Evolutionary conservation across 2,329 filamentous ascomycete genomes (phyloP).

Genomic region (Biscogniauxia sp.): DNA sequence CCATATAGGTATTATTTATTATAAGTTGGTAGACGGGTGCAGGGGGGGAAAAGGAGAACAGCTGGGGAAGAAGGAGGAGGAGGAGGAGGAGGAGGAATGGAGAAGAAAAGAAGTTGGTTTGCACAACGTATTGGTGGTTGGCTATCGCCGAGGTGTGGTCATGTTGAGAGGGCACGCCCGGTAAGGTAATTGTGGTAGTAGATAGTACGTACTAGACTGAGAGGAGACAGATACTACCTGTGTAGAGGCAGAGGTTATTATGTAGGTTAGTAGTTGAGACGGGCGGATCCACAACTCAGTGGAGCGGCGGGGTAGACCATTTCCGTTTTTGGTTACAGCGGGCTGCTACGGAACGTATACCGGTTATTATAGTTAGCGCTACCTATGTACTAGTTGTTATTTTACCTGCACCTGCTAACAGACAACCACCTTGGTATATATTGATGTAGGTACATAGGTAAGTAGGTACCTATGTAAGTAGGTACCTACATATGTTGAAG

Average conservation of each 20-base stretch:
- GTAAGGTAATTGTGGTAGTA: too few species aligned
- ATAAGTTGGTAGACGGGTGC: conserved; percentile 5
- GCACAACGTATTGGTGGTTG: neutral
- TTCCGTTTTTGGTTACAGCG: neutral
- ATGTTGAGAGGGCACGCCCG: neutral
- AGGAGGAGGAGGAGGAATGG: neutral
- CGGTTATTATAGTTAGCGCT: neutral
- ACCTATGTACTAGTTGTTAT: too few species aligned
- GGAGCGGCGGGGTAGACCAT: neutral
- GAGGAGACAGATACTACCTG: too few species aligned
- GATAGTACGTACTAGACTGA: neutral
- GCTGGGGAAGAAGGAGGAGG: neutral
- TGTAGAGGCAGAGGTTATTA: neutral
- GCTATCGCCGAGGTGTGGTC: neutral
- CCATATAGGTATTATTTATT: conserved; percentile 1
- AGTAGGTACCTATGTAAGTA: too few species aligned
- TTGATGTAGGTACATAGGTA: too few species aligned
- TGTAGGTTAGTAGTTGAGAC: neutral
- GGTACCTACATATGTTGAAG: too few species aligned
- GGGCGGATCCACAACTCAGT: neutral
- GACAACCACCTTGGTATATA: too few species aligned
- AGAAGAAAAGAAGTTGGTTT: too few species aligned
- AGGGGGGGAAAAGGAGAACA: neutral
- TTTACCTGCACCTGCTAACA: too few species aligned
- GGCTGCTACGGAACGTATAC: neutral